A percentile compares a stretch with the other conserved stretches of the same genome.
These are phyloP conservation scores for Carex pumila DNA, from an alignment of 176 grass and related monocot species.

Conservation along the genomic window DNA sequence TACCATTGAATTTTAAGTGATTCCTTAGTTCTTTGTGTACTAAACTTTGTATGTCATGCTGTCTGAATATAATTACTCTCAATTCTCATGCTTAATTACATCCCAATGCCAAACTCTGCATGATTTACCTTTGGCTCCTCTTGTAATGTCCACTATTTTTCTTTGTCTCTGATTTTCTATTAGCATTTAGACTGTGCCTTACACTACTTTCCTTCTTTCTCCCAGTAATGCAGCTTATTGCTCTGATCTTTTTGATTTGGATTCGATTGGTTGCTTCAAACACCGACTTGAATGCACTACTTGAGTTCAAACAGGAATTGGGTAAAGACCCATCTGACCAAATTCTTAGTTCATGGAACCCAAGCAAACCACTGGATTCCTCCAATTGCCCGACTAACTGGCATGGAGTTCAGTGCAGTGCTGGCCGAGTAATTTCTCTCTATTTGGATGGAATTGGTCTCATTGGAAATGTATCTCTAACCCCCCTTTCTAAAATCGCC, in stretches of 20 bases:
- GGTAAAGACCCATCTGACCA: slow-evolving; percentile 39
- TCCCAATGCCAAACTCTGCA: background rate
- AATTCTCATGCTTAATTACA: background rate
- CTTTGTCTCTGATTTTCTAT: background rate
- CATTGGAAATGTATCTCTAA: slow-evolving; percentile 56
- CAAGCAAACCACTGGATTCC: slow-evolving; percentile 37
- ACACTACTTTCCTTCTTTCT: background rate
- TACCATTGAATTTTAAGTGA: slow-evolving; percentile 10
- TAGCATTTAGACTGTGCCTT: background rate
- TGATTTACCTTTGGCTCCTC: background rate
- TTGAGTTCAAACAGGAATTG: slow-evolving; percentile 65
- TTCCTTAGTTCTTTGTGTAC: background rate
- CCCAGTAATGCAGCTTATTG: slow-evolving; percentile 43
- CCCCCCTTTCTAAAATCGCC: slow-evolving; percentile 44
- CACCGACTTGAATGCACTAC: slow-evolving; percentile 62
- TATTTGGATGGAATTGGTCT: slow-evolving; percentile 54
- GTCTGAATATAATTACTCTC: background rate
- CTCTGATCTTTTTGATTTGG: slow-evolving; percentile 46
- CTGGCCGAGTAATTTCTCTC: slow-evolving; percentile 48
- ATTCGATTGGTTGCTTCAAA: slow-evolving; percentile 15
- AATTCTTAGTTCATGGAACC: slow-evolving; percentile 49
- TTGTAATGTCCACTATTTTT: background rate
- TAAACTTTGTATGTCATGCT: background rate
- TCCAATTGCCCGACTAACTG: slow-evolving; percentile 71
- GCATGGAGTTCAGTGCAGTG: slow-evolving; percentile 64